Evolutionary conservation across 108 stramenopile genomes (phyloP).

Genomic region (Cyclotella distinguenda): DNA sequence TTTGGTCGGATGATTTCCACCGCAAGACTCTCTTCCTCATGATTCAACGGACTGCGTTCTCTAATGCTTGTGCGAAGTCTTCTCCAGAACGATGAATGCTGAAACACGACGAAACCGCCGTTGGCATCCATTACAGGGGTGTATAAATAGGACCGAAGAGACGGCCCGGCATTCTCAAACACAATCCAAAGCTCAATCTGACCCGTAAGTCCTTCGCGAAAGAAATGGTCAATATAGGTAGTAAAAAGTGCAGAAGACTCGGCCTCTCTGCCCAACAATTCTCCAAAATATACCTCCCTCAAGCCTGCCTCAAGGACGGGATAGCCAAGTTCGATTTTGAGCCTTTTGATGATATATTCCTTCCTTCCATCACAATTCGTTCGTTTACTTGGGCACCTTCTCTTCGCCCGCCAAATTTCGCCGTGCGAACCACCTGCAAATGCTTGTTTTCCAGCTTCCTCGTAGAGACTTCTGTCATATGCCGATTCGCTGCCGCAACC

Average conservation of each 20-base stretch:
- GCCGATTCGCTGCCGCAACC: background rate
- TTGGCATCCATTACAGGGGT: conserved; percentile 37
- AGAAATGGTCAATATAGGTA: conserved; percentile 84
- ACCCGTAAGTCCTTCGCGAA: conserved; percentile 44
- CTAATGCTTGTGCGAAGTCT: conserved; percentile 51
- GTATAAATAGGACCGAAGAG: conserved; percentile 75
- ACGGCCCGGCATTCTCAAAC: conserved; percentile 75
- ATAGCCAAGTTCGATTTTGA: conserved; percentile 68
- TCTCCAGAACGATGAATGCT: conserved; percentile 75
- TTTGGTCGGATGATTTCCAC: conserved; percentile 10
- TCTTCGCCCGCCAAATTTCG: conserved; percentile 73
- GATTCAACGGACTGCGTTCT: background rate
- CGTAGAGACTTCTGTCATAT: conserved; percentile 46
- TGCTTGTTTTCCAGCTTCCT: conserved; percentile 49
- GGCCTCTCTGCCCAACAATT: conserved; percentile 48
- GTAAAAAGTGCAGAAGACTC: conserved; percentile 53
- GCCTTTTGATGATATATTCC: conserved; percentile 68
- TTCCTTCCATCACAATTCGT: conserved; percentile 54
- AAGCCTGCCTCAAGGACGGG: conserved; percentile 75
- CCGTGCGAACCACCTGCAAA: conserved; percentile 86
- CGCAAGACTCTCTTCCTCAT: background rate
- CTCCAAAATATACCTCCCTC: conserved; percentile 79
- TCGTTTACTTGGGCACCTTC: conserved; percentile 42
- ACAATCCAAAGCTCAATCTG: conserved; percentile 82
- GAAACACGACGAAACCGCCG: conserved; percentile 69